Base-by-base conservation (phyloP, 208 protist species). In the Crithidia thermophila region DNA sequence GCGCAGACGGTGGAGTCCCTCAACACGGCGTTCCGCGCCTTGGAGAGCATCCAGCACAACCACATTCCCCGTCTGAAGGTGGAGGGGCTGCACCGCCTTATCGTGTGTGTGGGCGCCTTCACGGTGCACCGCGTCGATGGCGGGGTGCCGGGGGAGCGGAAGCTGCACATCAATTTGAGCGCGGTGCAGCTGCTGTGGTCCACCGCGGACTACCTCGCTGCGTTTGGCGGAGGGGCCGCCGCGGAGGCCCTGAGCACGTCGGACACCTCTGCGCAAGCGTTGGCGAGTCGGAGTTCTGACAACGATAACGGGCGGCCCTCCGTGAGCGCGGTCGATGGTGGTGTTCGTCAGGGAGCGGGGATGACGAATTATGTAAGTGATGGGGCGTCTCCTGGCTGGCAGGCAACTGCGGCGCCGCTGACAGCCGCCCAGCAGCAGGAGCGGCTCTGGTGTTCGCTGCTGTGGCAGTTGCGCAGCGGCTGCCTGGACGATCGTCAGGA, bases 151-250 rank as follows among this genome's bases (percentile, higher is more conserved):
- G 61, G 52, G 1, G 75, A 88, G 51, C 67, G 70, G 27, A 83
- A 85, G 11, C 66, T 93, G 58, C 82, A 88, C 62, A 81, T 90
- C 31, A 93, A 96, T 52, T 73, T 96, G 11, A 96, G 83, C 49
- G 85, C 91, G 6, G 83, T 93, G 58, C 91, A 96, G 69, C 64
- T 94, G 34, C 64, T 94, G 37, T 96, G 91, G 88, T 91, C 91
- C 33, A 79, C 89, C 18, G 87, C 84, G 1, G 91, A 96, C 61
- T 92, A 85, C 65, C 60, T 91, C 36, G 85, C 79, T 21, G 51
- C 74, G 13, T 69, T 75, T 18, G 72, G 59, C 20, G 49, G 47
- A 10, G 49, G 7, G 20, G 28, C 39, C 7, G 27, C 39, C 30
- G 49, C 40, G 39, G 10, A 30, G 53, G 30, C 21, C 60, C 42